Evolutionary conservation across 345 rosid species (phyloP).

Genomic region (Syzygium grande): DNA sequence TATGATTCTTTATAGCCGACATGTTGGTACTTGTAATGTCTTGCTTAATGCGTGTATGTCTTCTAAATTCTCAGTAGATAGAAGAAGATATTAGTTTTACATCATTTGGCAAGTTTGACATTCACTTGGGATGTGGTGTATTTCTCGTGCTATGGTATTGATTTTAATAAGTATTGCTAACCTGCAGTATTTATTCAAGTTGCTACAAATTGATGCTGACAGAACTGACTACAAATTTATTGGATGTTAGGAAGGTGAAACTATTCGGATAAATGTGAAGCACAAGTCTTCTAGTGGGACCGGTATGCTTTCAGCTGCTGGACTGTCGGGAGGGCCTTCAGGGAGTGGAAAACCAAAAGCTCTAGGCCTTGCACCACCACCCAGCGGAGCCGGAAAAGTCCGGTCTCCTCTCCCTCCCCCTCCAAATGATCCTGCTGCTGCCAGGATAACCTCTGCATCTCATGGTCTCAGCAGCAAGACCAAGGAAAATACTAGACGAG

Average conservation of each 20-base stretch:
- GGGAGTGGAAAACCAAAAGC: slow-evolving; percentile 52
- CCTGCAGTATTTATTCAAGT: not conserved
- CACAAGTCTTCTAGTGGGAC: slow-evolving; percentile 75
- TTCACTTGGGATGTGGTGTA: not conserved
- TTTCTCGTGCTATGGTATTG: not conserved
- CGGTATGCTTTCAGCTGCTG: slow-evolving; percentile 96
- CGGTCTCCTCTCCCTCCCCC: slow-evolving; percentile 93
- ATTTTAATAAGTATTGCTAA: not conserved
- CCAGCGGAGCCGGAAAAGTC: slow-evolving; percentile 41
- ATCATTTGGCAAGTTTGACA: not conserved
- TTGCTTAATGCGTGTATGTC: not conserved
- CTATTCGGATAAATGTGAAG: slow-evolving; percentile 95
- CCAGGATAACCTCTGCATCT: slow-evolving; percentile 32
- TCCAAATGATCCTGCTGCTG: slow-evolving; percentile 74
- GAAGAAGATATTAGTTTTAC: not conserved
- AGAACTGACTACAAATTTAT: not conserved
- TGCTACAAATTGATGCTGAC: not conserved
- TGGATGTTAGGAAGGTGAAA: slow-evolving; percentile 82
- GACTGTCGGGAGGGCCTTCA: slow-evolving; percentile 41
- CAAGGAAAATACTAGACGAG: slow-evolving; percentile 25
- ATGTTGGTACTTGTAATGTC: not conserved
- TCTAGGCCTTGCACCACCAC: slow-evolving; percentile 78
- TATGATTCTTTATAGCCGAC: not conserved
- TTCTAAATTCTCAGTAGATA: not conserved
- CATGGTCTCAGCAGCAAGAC: slow-evolving; percentile 10